Base-by-base conservation (phyloP, 305 asterid genomes). In the Fraxinus angustifolia region DNA sequence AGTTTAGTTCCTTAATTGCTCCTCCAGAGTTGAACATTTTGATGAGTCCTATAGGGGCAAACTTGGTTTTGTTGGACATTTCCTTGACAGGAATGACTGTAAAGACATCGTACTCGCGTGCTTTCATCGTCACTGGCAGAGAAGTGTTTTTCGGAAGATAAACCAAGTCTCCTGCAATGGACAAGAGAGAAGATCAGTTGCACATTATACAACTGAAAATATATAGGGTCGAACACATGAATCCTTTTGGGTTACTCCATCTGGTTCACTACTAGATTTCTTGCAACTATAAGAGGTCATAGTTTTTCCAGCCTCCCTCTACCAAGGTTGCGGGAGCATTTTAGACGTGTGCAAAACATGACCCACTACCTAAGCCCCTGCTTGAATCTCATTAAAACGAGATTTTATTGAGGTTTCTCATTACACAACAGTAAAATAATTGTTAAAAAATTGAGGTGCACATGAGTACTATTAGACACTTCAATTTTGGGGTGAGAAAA, bases 21-120 rank as follows among this genome's bases (percentile, higher is more conserved):
- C 93, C 98, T 53, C 98, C 97, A 0, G 98, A 92, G 33, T 93
- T 94, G 89, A 93, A 94, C 98, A 94, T 93, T 77, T 87, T 87
- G 42, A 83, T 82, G 2, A 94, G 97, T n/a, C 98, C 98, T 45
- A 94, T 35, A 0, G 98, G 90, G 19, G 93, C 94, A 78, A 94
- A 94, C 72, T 73, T 78, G 30, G 80, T 45, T 38, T 79, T 90
- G 26, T 86, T 87, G 28, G 92, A 85, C 88, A 91, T 33, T 84
- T 87, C 83, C 82, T 80, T 89, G 53, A 91, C 91, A 0, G 97
- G 99, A 80, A 79, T 87, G 40, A 93, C 88, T 0, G 98, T 91
- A 81, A 91, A 91, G 10, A 93, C 93, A 11, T 93, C 97, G 68
- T 87, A 93, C 80, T 93, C 93, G 42, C 91, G 76, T 8, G 98